Evolutionary conservation across 345 rosid genomes (phyloP), one percentile per base, ranked within the genome.

Genomic region (Eutrema yunnanense): DNA sequence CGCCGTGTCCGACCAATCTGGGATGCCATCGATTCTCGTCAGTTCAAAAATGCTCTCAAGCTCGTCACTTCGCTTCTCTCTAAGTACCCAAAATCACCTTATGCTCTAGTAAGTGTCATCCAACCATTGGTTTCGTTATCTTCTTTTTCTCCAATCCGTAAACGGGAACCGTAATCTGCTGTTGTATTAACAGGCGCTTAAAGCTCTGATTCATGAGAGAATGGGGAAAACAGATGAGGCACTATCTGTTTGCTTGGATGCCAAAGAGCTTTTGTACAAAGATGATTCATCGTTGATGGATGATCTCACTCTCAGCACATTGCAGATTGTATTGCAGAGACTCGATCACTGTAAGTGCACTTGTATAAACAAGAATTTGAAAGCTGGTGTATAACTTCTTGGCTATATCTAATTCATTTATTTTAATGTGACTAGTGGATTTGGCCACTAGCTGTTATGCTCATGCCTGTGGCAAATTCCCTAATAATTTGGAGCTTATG

Each of bases 11-110:
- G 98, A 33, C 96, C 97, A 30, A 84, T 95, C 47, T 90, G 98
- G 98, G 99, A 95, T 73, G 97, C 99, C 30, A 84, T 95, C 62
- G 98, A 95, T 79, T 90, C 99, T 37, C 97, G 99, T 8, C 99
- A 95, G 81, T 95, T 84, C 79, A 95, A 92, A 79, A 92, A 81
- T 53, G 99, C 98, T 71, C 98, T 95, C 74, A 95, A 90, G 82
- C 89, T 64, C 41, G 82, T 89, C 51, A 37, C 91, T 69, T 6
- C 97, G 7, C 87, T 92, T 40, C 97, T 95, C 56, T 73, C 96
- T 8, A 95, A 95, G 79, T 77, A 78, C 53, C 96, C 97, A 12
- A 87, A 87, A 73, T 92, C 97, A 9, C 96, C 98, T 65, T 94
- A 91, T 74, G 96, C 90, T 67, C 88, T 88, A 22, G 98, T 94